A percentile compares a stretch with the other conserved stretches of the same genome.
Conservation (phyloP, 176 grass and related monocot genomes). For the Musa troglodytarum region DNA sequence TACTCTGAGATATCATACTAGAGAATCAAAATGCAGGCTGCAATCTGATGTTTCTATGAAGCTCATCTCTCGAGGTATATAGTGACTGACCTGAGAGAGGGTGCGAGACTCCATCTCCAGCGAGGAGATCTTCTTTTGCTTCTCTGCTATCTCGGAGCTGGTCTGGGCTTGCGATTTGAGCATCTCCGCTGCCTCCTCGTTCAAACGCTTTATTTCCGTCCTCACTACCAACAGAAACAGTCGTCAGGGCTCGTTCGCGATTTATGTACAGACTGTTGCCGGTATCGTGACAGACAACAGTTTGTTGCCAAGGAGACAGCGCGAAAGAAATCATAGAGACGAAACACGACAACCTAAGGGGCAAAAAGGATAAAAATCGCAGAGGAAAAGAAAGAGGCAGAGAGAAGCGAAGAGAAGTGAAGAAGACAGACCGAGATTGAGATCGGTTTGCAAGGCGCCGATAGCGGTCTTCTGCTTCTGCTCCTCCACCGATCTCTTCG, state of each 20-base stretch:
- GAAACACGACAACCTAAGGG: not conserved
- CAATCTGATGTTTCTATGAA: not conserved
- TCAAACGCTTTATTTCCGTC: constrained; percentile 40
- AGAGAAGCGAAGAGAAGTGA: not conserved
- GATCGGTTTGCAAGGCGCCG: constrained; percentile 39
- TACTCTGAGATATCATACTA: not conserved
- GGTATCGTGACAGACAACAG: too few species aligned
- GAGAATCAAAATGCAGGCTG: not conserved
- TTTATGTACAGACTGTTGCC: too few species aligned
- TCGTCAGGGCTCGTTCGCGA: not conserved
- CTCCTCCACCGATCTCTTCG: constrained; percentile 73
- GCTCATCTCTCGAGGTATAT: not conserved
- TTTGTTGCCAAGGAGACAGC: too few species aligned
- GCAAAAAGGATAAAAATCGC: not conserved
- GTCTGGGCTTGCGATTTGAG: constrained; percentile 28
- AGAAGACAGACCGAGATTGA: constrained; percentile 36
- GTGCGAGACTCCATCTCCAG: constrained; percentile 54
- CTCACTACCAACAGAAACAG: constrained; percentile 33
- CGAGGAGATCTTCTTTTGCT: constrained; percentile 38
- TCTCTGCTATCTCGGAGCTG: constrained; percentile 39
- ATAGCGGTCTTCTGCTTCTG: constrained; percentile 67
- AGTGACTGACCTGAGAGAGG: constrained; percentile 48
- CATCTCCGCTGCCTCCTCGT: constrained; percentile 36
- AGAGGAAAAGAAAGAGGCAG: constrained; percentile 2
- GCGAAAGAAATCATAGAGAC: not conserved